Percentiles rank a stretch among this genome's conserved stretches.
Conservation (phyloP, 257 asterid species). For the Lycium ferocissimum region DNA sequence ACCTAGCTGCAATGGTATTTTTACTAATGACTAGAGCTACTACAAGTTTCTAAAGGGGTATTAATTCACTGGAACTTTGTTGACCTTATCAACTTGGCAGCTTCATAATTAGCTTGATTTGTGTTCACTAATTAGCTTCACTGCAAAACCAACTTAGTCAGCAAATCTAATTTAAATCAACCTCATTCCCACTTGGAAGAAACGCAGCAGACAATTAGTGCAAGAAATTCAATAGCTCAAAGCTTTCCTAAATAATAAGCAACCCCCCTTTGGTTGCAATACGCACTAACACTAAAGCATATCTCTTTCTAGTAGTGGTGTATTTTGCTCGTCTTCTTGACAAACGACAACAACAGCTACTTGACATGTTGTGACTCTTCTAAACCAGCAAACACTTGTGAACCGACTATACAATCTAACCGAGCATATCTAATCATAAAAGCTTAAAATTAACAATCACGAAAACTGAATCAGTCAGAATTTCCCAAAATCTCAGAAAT, state of each 20-base stretch:
- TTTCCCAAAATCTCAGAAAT: too few species aligned
- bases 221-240: conserved; percentile 3
- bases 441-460: too few species aligned
- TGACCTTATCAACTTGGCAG: conserved; percentile 1
- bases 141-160: conserved; percentile 10
- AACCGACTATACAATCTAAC: too few species aligned
- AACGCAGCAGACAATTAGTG: conserved; percentile 25
- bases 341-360: background rate
- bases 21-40: conserved; percentile 18
- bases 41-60: conserved; percentile 7
- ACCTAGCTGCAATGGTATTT: background rate
- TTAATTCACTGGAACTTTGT: conserved; percentile 28
- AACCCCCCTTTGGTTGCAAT: conserved; percentile 20
- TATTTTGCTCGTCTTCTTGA: background rate
- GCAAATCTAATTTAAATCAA: conserved; percentile 24
- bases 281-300: conserved; percentile 23
- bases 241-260: conserved; percentile 25
- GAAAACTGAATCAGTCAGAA: too few species aligned
- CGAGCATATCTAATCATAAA: too few species aligned
- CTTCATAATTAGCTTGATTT: too few species aligned
- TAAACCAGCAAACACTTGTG: too few species aligned
- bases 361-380: too few species aligned
- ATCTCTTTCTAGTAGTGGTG: background rate
- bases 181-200: conserved; percentile 19
- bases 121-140: background rate